phyloP scores from a whole-genome alignment of 768 basidiomycete species.

The Tephrocybe sp. region DNA sequence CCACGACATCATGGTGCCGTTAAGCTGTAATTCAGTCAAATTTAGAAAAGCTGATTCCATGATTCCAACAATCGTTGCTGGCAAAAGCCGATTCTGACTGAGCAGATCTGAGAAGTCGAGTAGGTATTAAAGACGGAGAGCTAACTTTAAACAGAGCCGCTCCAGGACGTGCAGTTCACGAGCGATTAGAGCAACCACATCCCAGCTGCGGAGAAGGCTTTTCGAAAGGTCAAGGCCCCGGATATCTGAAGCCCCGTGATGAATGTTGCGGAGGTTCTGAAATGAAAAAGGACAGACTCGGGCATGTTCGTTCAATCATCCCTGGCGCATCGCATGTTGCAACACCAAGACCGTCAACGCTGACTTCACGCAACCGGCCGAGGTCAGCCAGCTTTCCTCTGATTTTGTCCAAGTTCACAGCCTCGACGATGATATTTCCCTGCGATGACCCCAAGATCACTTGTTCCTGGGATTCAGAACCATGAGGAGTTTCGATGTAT shows the following conservation, averaged over 20 bases:
- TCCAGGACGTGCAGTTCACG: constrained; percentile 59
- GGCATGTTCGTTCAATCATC: constrained; percentile 54
- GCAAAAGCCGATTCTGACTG: constrained; percentile 68
- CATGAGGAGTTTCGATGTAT: constrained; percentile 68
- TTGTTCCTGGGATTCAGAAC: constrained; percentile 51
- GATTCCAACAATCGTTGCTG: constrained; percentile 28
- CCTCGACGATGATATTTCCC: constrained; percentile 83
- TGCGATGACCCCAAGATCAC: constrained; percentile 79
- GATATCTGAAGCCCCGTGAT: constrained; percentile 47
- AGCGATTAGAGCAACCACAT: constrained; percentile 59
- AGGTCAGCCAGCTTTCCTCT: constrained; percentile 66
- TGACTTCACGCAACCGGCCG: constrained; percentile 69
- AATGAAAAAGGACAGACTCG: constrained; percentile 51
- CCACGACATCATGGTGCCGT: constrained; percentile 73
- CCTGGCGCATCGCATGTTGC: constrained; percentile 47
- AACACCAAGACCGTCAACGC: constrained; percentile 70
- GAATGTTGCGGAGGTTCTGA: background rate
- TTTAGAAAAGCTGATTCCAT: constrained; percentile 43
- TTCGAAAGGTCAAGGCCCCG: constrained; percentile 79
- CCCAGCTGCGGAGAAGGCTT: constrained; percentile 74
- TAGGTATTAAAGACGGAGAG: constrained; percentile 15
- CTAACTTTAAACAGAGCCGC: constrained; percentile 78
- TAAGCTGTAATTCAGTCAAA: constrained; percentile 70
- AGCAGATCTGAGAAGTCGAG: constrained; percentile 16
- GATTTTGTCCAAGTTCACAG: constrained; percentile 78